These are phyloP conservation scores for Tremella mesenterica DNA, from an alignment of 768 basidiomycete species.

Conservation along the genomic window DNA sequence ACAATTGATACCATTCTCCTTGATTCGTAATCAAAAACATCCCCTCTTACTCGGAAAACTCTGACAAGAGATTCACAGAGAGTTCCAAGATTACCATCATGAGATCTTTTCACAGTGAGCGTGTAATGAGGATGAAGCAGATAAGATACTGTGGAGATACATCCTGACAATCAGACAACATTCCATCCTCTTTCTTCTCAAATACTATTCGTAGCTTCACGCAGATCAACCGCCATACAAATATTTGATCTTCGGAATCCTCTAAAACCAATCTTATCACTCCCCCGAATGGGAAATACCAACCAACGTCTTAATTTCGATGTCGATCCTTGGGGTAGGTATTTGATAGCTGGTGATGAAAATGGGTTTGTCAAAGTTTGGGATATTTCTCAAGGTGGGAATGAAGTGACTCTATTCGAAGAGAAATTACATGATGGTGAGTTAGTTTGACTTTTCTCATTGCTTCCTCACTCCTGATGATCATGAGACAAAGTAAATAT, in stretches of 20 bases:
- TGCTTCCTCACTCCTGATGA: neutral
- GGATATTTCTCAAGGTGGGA: constrained; percentile 44
- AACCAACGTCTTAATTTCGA: constrained; percentile 78
- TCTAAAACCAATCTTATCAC: constrained; percentile 47
- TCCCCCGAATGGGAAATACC: constrained; percentile 47
- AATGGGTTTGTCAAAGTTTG: constrained; percentile 57
- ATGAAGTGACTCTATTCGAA: constrained; percentile 42
- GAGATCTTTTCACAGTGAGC: no score
- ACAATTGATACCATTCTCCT: no score
- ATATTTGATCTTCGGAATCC: constrained; percentile 69
- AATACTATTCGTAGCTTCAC: constrained; percentile 68
- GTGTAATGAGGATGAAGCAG: no score
- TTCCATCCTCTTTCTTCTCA: constrained; percentile 63
- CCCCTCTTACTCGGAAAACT: constrained; percentile 2
- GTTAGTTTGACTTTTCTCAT: constrained; percentile 11
- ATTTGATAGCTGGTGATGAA: constrained; percentile 63
- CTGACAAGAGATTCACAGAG: constrained; percentile 49
- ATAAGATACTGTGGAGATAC: no score
- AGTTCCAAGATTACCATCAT: no score
- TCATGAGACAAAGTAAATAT: no score
- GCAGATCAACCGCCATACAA: constrained; percentile 57
- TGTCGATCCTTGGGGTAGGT: constrained; percentile 59
- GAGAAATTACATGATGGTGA: constrained; percentile 54
- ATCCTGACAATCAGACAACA: no score
- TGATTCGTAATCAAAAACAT: no score